Percentiles rank a stretch among this genome's conserved stretches.
These are phyloP conservation scores for Trametes elegans DNA, from an alignment of 768 basidiomycete genomes.

Conservation along the genomic window DNA sequence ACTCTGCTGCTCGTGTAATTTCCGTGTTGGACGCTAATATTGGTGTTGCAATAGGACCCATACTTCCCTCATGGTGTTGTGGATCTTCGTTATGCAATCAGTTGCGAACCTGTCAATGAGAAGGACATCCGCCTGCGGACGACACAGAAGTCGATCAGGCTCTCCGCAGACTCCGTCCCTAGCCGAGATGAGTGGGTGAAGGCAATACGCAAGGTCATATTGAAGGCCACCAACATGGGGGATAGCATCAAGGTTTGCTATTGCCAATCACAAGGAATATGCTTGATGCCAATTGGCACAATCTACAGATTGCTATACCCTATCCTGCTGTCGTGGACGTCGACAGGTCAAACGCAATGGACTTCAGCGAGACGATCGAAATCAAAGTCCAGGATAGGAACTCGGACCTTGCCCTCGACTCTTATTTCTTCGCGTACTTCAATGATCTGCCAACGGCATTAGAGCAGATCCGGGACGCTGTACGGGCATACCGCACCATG, in stretches of 20 bases:
- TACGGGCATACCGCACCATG: conserved; percentile 51
- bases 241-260: conserved; percentile 84
- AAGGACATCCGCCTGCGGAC: conserved; percentile 82
- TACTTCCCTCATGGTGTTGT: conserved; percentile 97
- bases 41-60: conserved; percentile 75
- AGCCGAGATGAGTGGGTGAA: conserved; percentile 96
- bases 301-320: conserved; percentile 83
- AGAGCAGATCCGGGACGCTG: conserved; percentile 76
- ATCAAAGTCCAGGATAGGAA: conserved; percentile 85
- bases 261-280: too few relatives aligned
- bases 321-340: conserved; percentile 88
- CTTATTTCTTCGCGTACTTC: conserved; percentile 96
- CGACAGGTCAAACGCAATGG: conserved; percentile 84
- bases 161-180: conserved; percentile 77
- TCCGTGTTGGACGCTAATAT: too few relatives aligned
- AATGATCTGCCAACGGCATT: conserved; percentile 74
- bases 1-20: too few relatives aligned
- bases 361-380: conserved; percentile 96
- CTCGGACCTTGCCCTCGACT: conserved; percentile 76
- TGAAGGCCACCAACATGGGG: conserved; percentile 95
- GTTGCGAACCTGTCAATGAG: conserved; percentile 79
- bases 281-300: background rate
- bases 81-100: conserved; percentile 90
- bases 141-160: conserved; percentile 68
- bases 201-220: conserved; percentile 88